Base-by-base conservation (phyloP, 2,329 filamentous ascomycete genomes). In the Biscogniauxia marginata region DNA sequence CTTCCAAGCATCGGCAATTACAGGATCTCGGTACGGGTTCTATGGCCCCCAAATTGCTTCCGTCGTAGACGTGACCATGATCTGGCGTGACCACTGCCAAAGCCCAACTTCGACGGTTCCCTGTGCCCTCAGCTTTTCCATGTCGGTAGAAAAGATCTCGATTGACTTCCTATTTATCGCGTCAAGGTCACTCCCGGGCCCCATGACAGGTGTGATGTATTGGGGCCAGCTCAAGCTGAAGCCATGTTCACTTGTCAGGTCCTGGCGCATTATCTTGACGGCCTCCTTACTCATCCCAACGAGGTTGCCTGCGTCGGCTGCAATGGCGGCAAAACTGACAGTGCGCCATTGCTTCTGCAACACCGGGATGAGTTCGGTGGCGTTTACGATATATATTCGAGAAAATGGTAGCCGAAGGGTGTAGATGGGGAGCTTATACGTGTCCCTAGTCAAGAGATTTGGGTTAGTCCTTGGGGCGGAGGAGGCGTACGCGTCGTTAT, bases 381-480 rank as follows among this genome's bases (percentile, higher is more conserved):
- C 54, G 46, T 68, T 68, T 50, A 70, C 60, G 4, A 70, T 48
- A 52, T 68, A 68, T 7, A 68, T 65, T 5, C 65, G 61, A 4
- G 50, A 51, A 23, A 64, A 64, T 2, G 65, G 67, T 20, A 69
- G 18, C 1, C 65, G 63, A 1, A 68, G 61, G 1, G 65, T 70
- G 24, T 70, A 69, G 11, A 69, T 67, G 18, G 67, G 65, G 0
- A 67, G 61, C 6, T 45, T 53, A 43, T 62, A 60, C 22, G 25
- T 55, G 48, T 63, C 57, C 46, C 60, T 64, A 23, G 9, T 25
- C 25, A 20, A 25, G 3, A 49, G 30, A 18, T 13, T 3, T 34
- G 16, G 52, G 48, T 43, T 7, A 45, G 45, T 46, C 34, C 2
- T 16, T 9, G n/a, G 13, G 45, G 8, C n/a, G n/a, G n/a, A n/a